phyloP scores from a whole-genome alignment of 139 green algal species.

The Nannochloris sp. region DNA sequence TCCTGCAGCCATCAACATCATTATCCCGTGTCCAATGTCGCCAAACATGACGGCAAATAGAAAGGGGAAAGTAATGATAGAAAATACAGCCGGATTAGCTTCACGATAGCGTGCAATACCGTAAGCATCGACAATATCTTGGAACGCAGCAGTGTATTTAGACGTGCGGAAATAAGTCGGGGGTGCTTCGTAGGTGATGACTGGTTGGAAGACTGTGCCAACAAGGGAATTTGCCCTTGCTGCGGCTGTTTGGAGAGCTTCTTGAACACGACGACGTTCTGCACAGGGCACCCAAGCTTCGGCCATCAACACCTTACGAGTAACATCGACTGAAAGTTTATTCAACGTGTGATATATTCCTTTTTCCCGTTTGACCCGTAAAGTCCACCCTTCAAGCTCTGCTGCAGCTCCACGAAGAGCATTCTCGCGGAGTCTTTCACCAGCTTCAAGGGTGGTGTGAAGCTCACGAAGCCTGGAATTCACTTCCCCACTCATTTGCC shows the following conservation, averaged over 20 bases:
- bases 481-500: conserved; percentile 84
- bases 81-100: conserved; percentile 91
- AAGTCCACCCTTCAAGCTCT: conserved; percentile 57
- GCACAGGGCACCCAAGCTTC: conserved; percentile 86
- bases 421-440: conserved; percentile 56
- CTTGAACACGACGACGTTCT: conserved; percentile 45
- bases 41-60: conserved; percentile 99
- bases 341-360: conserved; percentile 97
- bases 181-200: conserved; percentile 75
- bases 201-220: conserved; percentile 82
- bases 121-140: conserved; percentile 96
- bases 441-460: conserved; percentile 82
- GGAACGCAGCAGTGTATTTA: conserved; percentile 86
- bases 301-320: conserved; percentile 84
- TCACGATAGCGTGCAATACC: conserved; percentile 91
- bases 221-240: conserved; percentile 38
- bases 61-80: conserved; percentile 98
- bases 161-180: conserved; percentile 92
- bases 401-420: conserved; percentile 63
- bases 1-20: conserved; percentile 75
- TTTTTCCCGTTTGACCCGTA: conserved; percentile 75
- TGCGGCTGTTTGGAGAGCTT: conserved; percentile 55
- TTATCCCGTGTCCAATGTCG: conserved; percentile 87
- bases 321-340: conserved; percentile 90
- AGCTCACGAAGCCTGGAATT: conserved; percentile 81